Percentiles rank a stretch among this genome's conserved stretches.
Conservation (phyloP, 73 alveolate species). For the Strombidium stylifer region DNA sequence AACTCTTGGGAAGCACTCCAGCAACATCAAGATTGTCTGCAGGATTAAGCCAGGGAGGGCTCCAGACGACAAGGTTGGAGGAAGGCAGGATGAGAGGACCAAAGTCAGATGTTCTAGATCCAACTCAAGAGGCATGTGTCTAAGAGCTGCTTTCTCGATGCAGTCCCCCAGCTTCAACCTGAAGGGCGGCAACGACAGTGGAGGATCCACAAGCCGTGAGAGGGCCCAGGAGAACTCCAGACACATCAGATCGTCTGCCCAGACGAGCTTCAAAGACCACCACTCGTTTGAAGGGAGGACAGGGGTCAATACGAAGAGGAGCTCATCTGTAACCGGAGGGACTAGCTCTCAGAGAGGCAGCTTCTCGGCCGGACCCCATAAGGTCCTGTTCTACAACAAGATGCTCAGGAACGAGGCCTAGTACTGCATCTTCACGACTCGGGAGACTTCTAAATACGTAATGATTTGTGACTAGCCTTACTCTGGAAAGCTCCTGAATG, state of each 20-base stretch:
- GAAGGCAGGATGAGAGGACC: not conserved
- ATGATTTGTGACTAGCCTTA: not conserved
- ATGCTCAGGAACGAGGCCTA: not conserved
- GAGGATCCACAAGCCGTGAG: not conserved
- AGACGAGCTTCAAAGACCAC: slow-evolving; percentile 1
- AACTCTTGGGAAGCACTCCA: too few relatives aligned
- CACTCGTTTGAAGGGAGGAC: not conserved
- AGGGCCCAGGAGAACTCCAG: not conserved
- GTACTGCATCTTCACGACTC: slow-evolving; percentile 24
- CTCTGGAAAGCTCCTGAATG: slow-evolving; percentile 14
- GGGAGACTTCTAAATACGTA: slow-evolving; percentile 3
- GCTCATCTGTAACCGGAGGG: not conserved
- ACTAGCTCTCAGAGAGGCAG: not conserved
- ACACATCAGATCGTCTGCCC: not conserved
- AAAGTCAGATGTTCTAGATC: too few relatives aligned
- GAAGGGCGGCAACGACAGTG: not conserved
- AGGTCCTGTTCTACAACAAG: slow-evolving; percentile 1
- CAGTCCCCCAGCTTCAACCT: not conserved
- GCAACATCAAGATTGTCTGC: slow-evolving; percentile 7
- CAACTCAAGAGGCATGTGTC: not conserved
- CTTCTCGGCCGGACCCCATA: not conserved
- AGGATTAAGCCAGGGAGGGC: slow-evolving; percentile 3
- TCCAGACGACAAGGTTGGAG: not conserved
- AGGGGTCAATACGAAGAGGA: slow-evolving; percentile 5
- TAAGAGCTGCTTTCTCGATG: not conserved